Evolutionary conservation across 164 flowering plant species (phyloP).

Genomic region (Liriodendron chinense): DNA sequence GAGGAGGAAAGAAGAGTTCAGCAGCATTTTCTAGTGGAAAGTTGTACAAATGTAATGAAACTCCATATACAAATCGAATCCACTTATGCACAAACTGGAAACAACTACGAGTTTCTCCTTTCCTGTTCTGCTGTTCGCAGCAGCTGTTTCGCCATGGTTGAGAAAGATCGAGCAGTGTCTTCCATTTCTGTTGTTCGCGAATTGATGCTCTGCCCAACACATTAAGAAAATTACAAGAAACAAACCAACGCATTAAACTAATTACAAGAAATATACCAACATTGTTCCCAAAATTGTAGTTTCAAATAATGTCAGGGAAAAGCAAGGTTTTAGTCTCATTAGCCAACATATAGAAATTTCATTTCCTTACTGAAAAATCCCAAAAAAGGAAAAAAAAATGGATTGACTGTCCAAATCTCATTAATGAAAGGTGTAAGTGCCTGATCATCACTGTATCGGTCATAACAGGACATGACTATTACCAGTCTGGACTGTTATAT

Average conservation of each 20-base stretch:
- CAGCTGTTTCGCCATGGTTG: constrained; percentile 71
- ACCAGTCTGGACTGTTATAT: no score
- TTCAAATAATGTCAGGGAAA: no score
- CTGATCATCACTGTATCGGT: no score
- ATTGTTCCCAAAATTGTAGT: no score
- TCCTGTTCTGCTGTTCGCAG: constrained; percentile 54
- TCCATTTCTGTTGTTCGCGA: constrained; percentile 70
- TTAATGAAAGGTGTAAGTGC: no score
- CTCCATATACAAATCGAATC: background rate
- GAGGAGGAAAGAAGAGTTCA: background rate
- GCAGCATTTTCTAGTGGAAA: background rate
- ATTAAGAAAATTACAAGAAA: background rate
- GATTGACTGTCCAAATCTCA: no score
- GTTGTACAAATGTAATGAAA: background rate
- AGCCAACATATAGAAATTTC: no score
- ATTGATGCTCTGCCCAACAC: constrained; percentile 56
- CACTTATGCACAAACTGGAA: background rate
- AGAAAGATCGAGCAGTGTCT: constrained; percentile 73
- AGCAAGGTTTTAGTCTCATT: no score
- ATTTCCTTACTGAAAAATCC: no score
- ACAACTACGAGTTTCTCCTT: constrained; percentile 27
- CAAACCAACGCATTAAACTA: background rate
- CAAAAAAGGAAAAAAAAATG: no score
- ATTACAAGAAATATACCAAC: no score
- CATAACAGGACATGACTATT: no score